Base-by-base conservation (phyloP, 2,329 filamentous ascomycete genomes). In the Paraconiothyrium sp. region DNA sequence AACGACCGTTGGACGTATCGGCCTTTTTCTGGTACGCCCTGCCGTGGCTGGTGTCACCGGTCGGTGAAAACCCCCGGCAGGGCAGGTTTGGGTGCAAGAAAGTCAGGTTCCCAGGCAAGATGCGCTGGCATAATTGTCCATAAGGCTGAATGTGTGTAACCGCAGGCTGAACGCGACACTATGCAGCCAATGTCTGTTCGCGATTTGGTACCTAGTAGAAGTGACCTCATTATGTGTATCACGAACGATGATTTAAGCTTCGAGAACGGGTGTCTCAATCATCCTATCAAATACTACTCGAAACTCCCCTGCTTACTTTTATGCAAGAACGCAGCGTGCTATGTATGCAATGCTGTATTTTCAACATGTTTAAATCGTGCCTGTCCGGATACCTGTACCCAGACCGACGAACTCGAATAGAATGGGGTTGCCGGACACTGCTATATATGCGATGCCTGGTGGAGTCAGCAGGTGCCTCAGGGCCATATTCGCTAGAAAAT, bases 381-480 rank as follows among this genome's bases (percentile, higher is more conserved):
- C 52, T 8, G 67, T 57, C 44, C 60, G 52, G n/a, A 62, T 54
- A 41, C 66, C 66, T 62, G 80, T 75, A 24, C 82, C 81, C 46
- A 85, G 72, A 14, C 83, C 87, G 35, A 89, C 76, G 49, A 87
- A 66, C 74, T 92, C 87, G 74, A 95, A 94, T 44, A 92, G 78
- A 30, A 92, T 81, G 0, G 92, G 92, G 66, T 90, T 89, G n/a
- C 86, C 83, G 68, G 92, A 91, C 1, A 92, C 89, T 2, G 92
- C 91, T 62, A 96, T 82, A 89, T 90, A 93, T 55, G 85, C 93
- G 77, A 97, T 97, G 49, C 92, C 92, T 93, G 37, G 14, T 13
- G 52, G 16, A n/a, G 54, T 37, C n/a, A 30, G 34, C 10, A 27
- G n/a, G 6, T 30, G 27, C 27, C 8, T 55, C 48, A 61, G 58